Conservation (phyloP, 2,329 filamentous ascomycete genomes). For the Fusarium subglutinans region DNA sequence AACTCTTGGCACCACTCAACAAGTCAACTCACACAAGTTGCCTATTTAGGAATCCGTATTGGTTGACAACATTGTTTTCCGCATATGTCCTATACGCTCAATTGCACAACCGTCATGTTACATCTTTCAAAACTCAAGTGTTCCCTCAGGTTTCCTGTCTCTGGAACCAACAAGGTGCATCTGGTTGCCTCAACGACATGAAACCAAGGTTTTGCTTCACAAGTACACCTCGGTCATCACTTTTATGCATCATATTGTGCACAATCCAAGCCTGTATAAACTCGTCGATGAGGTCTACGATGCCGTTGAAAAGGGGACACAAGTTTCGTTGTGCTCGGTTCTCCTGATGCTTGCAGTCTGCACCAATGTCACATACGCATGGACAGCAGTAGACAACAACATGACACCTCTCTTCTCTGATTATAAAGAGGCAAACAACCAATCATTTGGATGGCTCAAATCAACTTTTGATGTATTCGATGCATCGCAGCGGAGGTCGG, state of each 20-base stretch:
- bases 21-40: not conserved
- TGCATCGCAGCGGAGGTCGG: conserved; percentile 42
- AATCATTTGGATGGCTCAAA: conserved; percentile 47
- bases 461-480: conserved; percentile 50
- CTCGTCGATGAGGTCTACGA: conserved; percentile 47
- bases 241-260: conserved; percentile 47
- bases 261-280: conserved; percentile 41
- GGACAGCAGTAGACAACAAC: conserved; percentile 44
- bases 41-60: conserved; percentile 43
- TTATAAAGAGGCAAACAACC: conserved; percentile 41
- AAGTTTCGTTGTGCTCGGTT: conserved; percentile 39
- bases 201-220: conserved; percentile 43
- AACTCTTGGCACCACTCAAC: not conserved
- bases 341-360: conserved; percentile 45
- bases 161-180: conserved; percentile 47
- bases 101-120: conserved; percentile 47
- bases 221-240: conserved; percentile 46
- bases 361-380: conserved; percentile 45
- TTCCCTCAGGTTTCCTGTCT: conserved; percentile 32
- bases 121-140: conserved; percentile 42
- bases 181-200: conserved; percentile 47
- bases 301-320: conserved; percentile 36
- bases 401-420: conserved; percentile 40
- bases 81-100: conserved; percentile 46
- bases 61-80: conserved; percentile 46